These are phyloP conservation scores for Cordyceps cateniannulata DNA, from an alignment of 2,329 filamentous ascomycete genomes.

Conservation along the genomic window DNA sequence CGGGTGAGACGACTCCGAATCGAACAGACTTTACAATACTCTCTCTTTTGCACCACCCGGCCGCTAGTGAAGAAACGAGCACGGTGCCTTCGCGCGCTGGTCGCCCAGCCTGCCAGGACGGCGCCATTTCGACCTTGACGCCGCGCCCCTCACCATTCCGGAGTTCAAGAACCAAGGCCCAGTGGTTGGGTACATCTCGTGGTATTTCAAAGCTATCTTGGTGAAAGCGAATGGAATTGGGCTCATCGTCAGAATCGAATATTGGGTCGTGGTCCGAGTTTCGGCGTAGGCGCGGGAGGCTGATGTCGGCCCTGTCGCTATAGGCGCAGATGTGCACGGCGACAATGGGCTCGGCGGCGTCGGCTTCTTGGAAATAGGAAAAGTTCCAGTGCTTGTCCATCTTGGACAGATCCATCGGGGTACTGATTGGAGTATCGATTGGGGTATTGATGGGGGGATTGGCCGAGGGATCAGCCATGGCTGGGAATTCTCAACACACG, in stretches of 20 bases:
- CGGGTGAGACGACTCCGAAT: background rate
- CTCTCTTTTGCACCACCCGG: background rate
- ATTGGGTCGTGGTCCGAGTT: background rate
- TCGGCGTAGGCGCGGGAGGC: background rate
- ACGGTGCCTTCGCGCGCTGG: background rate
- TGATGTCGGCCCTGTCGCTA: background rate
- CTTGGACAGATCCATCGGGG: background rate
- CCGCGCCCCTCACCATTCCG: background rate
- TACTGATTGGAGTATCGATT: too few species aligned
- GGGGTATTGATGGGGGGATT: too few species aligned
- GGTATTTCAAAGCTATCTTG: background rate
- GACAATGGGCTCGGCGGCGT: background rate
- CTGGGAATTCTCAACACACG: background rate
- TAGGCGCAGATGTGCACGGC: background rate
- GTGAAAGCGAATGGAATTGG: background rate
- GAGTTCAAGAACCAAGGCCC: slow-evolving; percentile 1
- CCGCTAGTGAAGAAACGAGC: background rate
- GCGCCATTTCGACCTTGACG: slow-evolving; percentile 4
- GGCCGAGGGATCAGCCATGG: background rate
- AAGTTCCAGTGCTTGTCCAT: slow-evolving; percentile 10
- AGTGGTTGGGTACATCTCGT: background rate
- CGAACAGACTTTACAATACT: background rate
- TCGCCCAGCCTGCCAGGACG: background rate
- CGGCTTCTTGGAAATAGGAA: background rate
- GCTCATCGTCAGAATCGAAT: background rate